Evolutionary conservation across 352 stramenopile species (phyloP), one percentile per base, ranked within the genome.

Genomic region (Globisporangium mamillatum): DNA sequence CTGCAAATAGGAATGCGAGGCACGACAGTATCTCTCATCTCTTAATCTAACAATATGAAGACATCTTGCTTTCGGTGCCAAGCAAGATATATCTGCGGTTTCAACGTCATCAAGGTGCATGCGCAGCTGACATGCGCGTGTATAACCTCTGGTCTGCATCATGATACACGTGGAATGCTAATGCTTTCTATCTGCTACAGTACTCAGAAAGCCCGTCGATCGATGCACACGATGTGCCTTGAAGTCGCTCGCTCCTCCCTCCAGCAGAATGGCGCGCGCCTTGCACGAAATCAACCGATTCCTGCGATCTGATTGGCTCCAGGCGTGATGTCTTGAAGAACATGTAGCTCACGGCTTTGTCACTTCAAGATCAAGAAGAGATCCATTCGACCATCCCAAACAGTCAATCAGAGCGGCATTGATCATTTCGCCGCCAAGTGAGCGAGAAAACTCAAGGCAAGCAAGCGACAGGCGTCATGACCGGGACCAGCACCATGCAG

Each of bases 401-500:
- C 54, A 58, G 24, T 18, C 18, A n/a, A 20, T 22, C 14, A 22
- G 29, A 25, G 46, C 20, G 8, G 20, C 55, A 60, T 60, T 60
- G 2, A 25, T 20, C 29, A 46, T 46, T 27, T 4, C 9, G 9
- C 55, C 55, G 12, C 20, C 27, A 38, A 58, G 53, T 36, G 53
- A 8, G 54, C 25, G 36, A 34, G 10, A 18, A 22, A 34, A 16
- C 8, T 46, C 16, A 4, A 38, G 4, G 9, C 54, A 44, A 41
- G 34, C 18, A 46, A 24, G 29, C 16, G n/a, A 22, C 4, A 44
- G 53, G 12, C 24, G 8, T 20, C 24, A 64, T 77, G 44, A 18
- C 54, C 41, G 58, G 63, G 18, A 50, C 16, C 18, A 36, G 32
- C 5, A n/a, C 70, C 4, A 34, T 73, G 18, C 22, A 77, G 65